Base-by-base conservation (phyloP, 2,329 filamentous ascomycete genomes). In the Penicillium freii region DNA sequence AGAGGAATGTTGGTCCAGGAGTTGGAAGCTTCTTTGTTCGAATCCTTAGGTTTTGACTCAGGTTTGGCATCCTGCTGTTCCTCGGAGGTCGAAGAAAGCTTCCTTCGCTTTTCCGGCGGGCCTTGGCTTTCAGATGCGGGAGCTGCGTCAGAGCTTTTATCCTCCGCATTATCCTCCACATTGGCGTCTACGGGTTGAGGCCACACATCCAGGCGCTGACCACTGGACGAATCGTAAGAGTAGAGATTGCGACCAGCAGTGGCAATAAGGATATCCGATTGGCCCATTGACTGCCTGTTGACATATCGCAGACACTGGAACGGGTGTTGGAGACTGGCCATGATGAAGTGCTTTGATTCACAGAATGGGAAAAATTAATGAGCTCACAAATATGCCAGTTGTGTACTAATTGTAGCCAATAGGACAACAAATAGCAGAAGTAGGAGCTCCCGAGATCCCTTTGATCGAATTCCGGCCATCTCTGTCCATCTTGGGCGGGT, bases 221-320 rank as follows among this genome's bases (percentile, higher is more conserved):
- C 84, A 59, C 84, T 79, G n/a, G 77, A 68, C 7, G 87, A 75
- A 67, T 80, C 80, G 71, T 91, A 88, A 2, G 85, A 84, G 68
- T 90, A 83, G 53, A 97, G 84, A 65, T 82, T 84, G 47, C 87
- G 83, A 15, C 90, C 91, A 59, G 87, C 86, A 27, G 90, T 89
- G 38, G 88, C 89, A 65, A 95, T 81, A 19, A 97, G 73, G 21
- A 89, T 74, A 63, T 81, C 62, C 38, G 59, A 59, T 39, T 68
- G 61, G n/a, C 59, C 63, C 25, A 56, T 46, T 17, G 58, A 43
- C 38, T 62, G 62, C 43, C 66, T 66, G 54, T 66, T 67, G 55
- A 77, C 68, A 56, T 71, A 71, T 53, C 77, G 77, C 46, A 91
- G 74, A 65, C 84, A 83, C 66, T 88, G 88, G 66, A 89, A 89